phyloP scores from a whole-genome alignment of 108 stramenopile genomes.

The Cyclotella kingstonii region DNA sequence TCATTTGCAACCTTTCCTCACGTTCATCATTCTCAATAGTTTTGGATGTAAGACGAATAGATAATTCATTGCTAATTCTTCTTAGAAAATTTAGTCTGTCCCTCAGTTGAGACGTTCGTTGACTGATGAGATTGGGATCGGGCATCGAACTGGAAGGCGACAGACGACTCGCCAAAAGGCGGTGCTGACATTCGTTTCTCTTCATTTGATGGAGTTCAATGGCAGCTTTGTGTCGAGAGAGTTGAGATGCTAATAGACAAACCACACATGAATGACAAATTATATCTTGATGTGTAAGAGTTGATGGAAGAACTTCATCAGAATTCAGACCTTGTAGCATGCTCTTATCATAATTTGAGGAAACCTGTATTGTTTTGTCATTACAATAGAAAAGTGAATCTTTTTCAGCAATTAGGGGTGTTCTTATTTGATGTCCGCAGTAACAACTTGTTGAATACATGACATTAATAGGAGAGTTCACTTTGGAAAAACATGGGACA shows the following conservation, averaged over 20 bases:
- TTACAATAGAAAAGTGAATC: not conserved
- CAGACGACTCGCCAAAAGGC: constrained; percentile 21
- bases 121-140: constrained; percentile 30
- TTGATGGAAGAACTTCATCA: not conserved
- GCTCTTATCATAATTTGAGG: not conserved
- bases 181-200: constrained; percentile 9
- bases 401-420: not conserved
- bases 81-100: constrained; percentile 7
- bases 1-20: not conserved
- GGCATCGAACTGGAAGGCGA: constrained; percentile 8
- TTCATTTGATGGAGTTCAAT: constrained; percentile 4
- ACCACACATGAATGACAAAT: constrained; percentile 18
- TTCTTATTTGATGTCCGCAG: constrained; percentile 3
- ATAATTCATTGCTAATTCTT: constrained; percentile 12
- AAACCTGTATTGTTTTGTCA: too few species aligned
- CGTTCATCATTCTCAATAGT: constrained; percentile 37
- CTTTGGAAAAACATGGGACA: too few species aligned
- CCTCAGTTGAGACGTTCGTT: constrained; percentile 8
- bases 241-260: constrained; percentile 13
- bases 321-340: not conserved
- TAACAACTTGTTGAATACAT: too few species aligned
- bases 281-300: not conserved
- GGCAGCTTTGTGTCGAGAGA: constrained; percentile 12
- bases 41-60: constrained; percentile 23
- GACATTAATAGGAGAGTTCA: too few species aligned